These are phyloP conservation scores for Sanghuangporus weigelae DNA, from an alignment of 1,284 basidiomycete species.

Conservation along the genomic window DNA sequence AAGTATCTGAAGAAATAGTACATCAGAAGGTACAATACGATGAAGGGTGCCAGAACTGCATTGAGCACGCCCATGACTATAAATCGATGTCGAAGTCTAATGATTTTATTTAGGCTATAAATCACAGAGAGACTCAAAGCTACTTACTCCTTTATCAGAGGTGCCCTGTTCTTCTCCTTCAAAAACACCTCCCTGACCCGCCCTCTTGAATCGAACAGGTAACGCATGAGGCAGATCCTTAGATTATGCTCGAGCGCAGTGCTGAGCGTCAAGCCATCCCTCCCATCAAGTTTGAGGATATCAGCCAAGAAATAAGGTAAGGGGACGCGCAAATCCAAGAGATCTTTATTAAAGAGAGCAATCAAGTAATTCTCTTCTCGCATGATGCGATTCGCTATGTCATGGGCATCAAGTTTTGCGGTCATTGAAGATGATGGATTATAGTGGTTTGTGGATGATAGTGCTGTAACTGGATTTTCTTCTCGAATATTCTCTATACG, in stretches of 20 bases:
- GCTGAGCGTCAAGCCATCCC: constrained; percentile 75
- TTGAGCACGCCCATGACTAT: constrained; percentile 97
- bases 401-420: constrained; percentile 92
- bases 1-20: constrained; percentile 99
- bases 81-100: constrained; percentile 78
- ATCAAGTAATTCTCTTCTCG: constrained; percentile 98
- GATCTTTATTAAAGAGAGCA: constrained; percentile 94
- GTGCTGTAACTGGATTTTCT: constrained; percentile 81
- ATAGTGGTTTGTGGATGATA: constrained; percentile 58
- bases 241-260: constrained; percentile 95
- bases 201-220: constrained; percentile 85
- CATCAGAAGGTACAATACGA: constrained; percentile 93
- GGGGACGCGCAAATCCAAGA: constrained; percentile 85
- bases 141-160: constrained; percentile 79
- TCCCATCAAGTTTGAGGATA: constrained; percentile 47
- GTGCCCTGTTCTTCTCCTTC: constrained; percentile 73
- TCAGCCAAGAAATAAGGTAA: constrained; percentile 53
- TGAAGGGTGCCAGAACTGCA: constrained; percentile 93
- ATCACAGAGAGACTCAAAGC: not conserved
- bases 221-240: constrained; percentile 90
- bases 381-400: constrained; percentile 94
- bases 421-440: constrained; percentile 42
- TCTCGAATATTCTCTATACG: constrained; percentile 86
- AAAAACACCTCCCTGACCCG: constrained; percentile 88
- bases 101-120: constrained; percentile 4